Evolutionary conservation across 2,329 filamentous ascomycete genomes (phyloP), one percentile per base, ranked within the genome.

Genomic region (Colletotrichum lini): DNA sequence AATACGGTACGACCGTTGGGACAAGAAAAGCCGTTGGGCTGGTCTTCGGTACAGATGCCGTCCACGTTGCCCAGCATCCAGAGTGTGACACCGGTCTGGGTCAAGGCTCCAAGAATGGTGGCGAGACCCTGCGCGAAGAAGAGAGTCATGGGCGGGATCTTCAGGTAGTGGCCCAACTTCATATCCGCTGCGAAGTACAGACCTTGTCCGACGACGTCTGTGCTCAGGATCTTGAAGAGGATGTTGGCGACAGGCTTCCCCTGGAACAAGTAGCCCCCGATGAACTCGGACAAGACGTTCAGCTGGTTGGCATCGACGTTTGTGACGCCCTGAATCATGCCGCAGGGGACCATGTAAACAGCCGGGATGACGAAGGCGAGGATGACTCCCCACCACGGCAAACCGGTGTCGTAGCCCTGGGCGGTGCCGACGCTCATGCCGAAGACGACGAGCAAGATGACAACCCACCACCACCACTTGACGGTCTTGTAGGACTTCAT

Each of bases 71-170:
- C 81, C 74, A 78, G 74, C 70, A 80, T 8, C 81, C 76, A 60
- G 78, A 74, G 0, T 73, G 80, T 13, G 78, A 82, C 38, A 78
- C 73, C 23, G 35, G 81, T 79, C 72, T 83, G 81, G 2, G 82
- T 81, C 35, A 83, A 65, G 1, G 80, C 80, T 2, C 81, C 73
- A 77, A 81, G 82, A 38, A 81, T 74, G 9, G 82, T 80, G 4
- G 88, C 89, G 23, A 90, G 88, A 5, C 91, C 82, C 73, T 91
- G 89, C 1, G 87, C 88, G 76, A 90, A 89, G 80, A 91, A 91
- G 12, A 90, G 85, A 0, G 85, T 82, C 3, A 86, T 84, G 2
- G 89, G 89, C 0, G 89, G 88, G 0, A 91, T 84, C 66, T 91
- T 88, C 85, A 90, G 81, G 68, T 82, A 82, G 61, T 82, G 81